Base-by-base conservation (phyloP, 768 basidiomycete genomes). In the Multifurca ochricompacta region DNA sequence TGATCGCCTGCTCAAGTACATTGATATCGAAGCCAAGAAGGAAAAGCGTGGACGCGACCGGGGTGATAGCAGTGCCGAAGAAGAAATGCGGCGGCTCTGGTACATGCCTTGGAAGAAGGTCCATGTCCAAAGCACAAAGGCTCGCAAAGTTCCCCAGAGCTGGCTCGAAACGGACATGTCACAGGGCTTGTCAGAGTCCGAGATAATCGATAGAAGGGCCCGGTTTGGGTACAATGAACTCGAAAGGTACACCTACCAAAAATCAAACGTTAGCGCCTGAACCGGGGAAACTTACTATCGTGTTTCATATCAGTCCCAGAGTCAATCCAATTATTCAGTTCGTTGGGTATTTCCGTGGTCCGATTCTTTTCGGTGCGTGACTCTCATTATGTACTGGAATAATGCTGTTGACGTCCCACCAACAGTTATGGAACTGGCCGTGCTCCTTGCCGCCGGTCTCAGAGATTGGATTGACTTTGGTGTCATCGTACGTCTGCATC, bases 381-480 rank as follows among this genome's bases (percentile, higher is more conserved):
- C 32, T 30, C 30, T 19, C n/a, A 30, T 3, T 18, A 9, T 4
- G 11, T 9, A 30, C 3, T 23, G n/a, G 6, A 23, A 43, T 39
- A 11, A 31, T 21, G 11, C 3, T 31, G 2, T 35, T 42, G 18
- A 52, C 14, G 11, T 40, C 13, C 3, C n/a, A 8, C 13, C 30
- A 14, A 35, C 44, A 62, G 68, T 74, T 32, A 77, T 77, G 75
- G 75, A 77, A 57, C 59, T 77, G 28, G 75, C 75, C 1, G 75
- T 76, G 40, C 40, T 74, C 18, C 69, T 77, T 18, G 65, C 75
- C 25, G 74, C 70, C 23, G 74, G 75, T 59, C 66, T 77, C 10
- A 65, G 66, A 45, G 74, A 75, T 60, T 76, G 75, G 75, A 71
- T 76, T 48, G 73, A 76, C 54, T 73, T 77, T 53, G 75, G 75